Evolutionary conservation across 73 alveolate genomes (phyloP).

Genomic region (Stentor coeruleus): DNA sequence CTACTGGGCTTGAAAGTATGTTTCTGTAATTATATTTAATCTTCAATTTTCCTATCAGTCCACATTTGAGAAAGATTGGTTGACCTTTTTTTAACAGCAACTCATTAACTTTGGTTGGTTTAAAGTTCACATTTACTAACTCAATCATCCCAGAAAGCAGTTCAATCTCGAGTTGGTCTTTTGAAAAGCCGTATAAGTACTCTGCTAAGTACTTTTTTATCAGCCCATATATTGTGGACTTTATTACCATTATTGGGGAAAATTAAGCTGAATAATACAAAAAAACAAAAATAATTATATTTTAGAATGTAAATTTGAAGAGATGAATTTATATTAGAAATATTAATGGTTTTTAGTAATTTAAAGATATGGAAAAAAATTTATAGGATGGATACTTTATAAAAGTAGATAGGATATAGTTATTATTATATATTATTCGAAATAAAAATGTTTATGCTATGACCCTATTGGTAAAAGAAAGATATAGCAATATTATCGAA

Average conservation of each 20-base stretch:
- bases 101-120: constrained; percentile 4
- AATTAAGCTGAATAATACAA: too few relatives aligned
- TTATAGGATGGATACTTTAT: background rate
- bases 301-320: background rate
- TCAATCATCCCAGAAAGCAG: background rate
- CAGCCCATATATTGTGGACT: background rate
- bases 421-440: background rate
- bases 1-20: background rate
- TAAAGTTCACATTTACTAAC: background rate
- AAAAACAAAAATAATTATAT: too few relatives aligned
- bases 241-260: background rate
- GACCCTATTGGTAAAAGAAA: constrained; percentile 62
- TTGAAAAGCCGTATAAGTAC: background rate
- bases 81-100: background rate
- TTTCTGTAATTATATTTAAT: background rate
- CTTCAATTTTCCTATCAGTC: background rate
- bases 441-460: constrained; percentile 73
- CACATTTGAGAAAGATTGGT: background rate
- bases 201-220: background rate
- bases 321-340: background rate
- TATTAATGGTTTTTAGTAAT: background rate
- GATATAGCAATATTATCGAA: constrained; percentile 22
- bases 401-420: background rate
- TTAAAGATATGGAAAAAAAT: background rate
- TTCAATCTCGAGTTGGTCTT: background rate